Evolutionary conservation across 164 flowering plant species (phyloP), one percentile per base, ranked within the genome.

Genomic region (Macadamia tetraphylla): DNA sequence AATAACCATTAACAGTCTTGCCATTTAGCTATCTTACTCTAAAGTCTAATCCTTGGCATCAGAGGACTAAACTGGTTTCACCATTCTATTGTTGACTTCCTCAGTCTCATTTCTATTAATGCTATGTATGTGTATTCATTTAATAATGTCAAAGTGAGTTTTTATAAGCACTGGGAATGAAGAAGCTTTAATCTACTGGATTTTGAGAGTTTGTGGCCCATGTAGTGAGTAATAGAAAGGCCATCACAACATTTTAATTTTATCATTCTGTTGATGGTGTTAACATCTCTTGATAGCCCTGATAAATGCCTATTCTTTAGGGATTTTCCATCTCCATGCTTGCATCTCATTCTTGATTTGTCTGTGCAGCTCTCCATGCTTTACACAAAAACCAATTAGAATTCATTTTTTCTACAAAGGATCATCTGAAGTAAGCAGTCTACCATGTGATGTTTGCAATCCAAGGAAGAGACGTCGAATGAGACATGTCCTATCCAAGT

Each of bases 291-390:
- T 53, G 57, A 53, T 6, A 53, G 6, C n/a, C 18, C n/a, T 53
- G 17, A 53, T 53, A 53, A 13, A 4, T 53, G 57, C 14, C 29
- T 31, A 42, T 14, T 29, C 44, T 23, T 10, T 31, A 52, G 55
- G 40, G 52, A 18, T 64, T 53, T 31, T 59, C 29, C 56, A 6
- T n/a, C 12, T 49, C 1, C 53, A 23, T 60, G 52, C 56, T 61
- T 52, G 30, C 30, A 14, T 2, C 64, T 67, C 42, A 70, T 71
- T 46, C 64, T 66, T 66, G 15, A 67, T 72, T 71, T 53, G 23
- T 63, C 35, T 70, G 73, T 78, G 82, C 89, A 91, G 97, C 72
- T 77, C 83, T 74, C 78, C 81, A 63, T 72, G 84, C 76, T 35
- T 72, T 71, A 68, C 87, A 29, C 72, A 48, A 46, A 80, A 74